Evolutionary conservation across 805 yeast genomes (phyloP).

Genomic region (Tetrapisispora arboricola): DNA sequence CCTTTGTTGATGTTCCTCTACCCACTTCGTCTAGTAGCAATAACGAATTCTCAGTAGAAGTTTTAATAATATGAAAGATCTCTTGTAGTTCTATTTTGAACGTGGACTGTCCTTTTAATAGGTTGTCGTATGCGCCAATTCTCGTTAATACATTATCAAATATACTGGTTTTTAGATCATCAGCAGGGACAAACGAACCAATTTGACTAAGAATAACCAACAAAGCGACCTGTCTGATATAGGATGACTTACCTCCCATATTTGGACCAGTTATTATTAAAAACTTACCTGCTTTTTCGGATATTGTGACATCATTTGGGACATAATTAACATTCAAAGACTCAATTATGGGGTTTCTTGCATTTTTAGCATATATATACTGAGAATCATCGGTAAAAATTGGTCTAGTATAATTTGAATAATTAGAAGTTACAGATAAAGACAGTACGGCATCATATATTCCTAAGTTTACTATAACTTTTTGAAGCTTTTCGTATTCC

Average conservation of each 20-base stretch:
- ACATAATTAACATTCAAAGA: slow-evolving; percentile 42
- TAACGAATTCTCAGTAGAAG: slow-evolving; percentile 69
- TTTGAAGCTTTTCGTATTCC: slow-evolving; percentile 31
- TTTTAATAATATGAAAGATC: slow-evolving; percentile 74
- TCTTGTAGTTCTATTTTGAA: slow-evolving; percentile 96
- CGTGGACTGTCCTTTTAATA: slow-evolving; percentile 68
- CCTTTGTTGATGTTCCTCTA: slow-evolving; percentile 75
- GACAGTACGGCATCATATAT: slow-evolving; percentile 59
- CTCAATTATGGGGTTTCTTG: slow-evolving; percentile 63
- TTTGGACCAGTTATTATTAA: slow-evolving; percentile 57
- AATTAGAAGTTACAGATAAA: slow-evolving; percentile 48
- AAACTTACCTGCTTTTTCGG: slow-evolving; percentile 37
- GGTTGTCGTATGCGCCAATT: slow-evolving; percentile 78
- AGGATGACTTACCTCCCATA: slow-evolving; percentile 56
- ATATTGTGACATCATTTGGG: slow-evolving; percentile 52
- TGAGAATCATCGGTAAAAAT: slow-evolving; percentile 36
- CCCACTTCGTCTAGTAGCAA: slow-evolving; percentile 93
- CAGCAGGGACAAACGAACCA: slow-evolving; percentile 44
- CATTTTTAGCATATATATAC: slow-evolving; percentile 40
- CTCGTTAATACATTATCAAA: slow-evolving; percentile 51
- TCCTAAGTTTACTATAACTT: slow-evolving; percentile 40
- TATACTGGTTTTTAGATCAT: slow-evolving; percentile 47
- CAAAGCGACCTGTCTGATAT: slow-evolving; percentile 42
- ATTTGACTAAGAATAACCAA: slow-evolving; percentile 45
- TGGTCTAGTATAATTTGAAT: slow-evolving; percentile 42